These are phyloP conservation scores for Rubia occidens DNA, from an alignment of 305 asterid genomes.

Conservation along the genomic window DNA sequence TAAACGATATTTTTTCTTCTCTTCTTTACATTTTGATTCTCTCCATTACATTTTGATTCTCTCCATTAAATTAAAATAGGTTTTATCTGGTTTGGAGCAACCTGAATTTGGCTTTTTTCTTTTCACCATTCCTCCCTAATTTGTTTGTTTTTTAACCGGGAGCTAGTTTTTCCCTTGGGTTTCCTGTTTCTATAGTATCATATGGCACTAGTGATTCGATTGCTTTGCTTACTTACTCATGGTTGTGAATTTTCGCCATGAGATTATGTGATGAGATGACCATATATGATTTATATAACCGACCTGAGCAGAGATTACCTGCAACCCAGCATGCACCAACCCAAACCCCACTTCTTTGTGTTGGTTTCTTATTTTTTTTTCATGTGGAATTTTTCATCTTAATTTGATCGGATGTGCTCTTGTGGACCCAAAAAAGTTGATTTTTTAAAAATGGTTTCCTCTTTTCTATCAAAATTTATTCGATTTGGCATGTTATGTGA, in stretches of 20 bases:
- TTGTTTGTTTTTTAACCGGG: background rate
- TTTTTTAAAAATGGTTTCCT: conserved; percentile 18
- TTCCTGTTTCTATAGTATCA: conserved; percentile 2
- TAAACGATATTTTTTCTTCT: background rate
- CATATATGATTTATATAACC: background rate
- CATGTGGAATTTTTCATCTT: conserved; percentile 16
- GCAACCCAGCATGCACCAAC: conserved; percentile 4
- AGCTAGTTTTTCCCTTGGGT: conserved; percentile 7
- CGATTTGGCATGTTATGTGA: conserved; percentile 10
- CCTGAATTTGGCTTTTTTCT: background rate
- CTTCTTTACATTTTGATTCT: background rate
- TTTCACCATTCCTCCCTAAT: background rate
- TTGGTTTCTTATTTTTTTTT: conserved; percentile 8
- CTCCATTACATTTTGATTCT: background rate
- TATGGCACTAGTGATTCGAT: background rate
- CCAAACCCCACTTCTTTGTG: conserved; percentile 7
- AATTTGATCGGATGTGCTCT: conserved; percentile 19
- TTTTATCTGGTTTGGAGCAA: background rate
- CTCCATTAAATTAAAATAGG: background rate
- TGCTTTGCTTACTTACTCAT: background rate
- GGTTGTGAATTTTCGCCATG: background rate
- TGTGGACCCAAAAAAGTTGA: conserved; percentile 1
- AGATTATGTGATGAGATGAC: too few species aligned
- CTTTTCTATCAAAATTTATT: conserved; percentile 19
- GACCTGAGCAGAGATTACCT: too few species aligned